Percentiles rank a stretch among this genome's conserved stretches.
Evolutionary conservation across 805 yeast species (phyloP).

Genomic region (Sugiyamaella chiloensis): DNA sequence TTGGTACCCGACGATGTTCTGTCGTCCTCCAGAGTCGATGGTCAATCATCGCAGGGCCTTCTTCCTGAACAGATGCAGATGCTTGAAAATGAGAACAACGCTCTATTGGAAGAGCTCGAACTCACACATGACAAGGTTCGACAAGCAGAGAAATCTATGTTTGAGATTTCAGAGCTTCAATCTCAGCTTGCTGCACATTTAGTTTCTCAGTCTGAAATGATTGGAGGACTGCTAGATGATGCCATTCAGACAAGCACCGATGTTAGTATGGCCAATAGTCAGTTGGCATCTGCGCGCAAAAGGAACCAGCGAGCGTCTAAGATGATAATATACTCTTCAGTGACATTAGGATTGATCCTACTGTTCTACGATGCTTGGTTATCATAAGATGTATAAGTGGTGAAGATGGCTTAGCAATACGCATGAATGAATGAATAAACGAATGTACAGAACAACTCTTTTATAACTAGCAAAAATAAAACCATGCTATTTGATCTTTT

Average conservation of each 20-base stretch:
- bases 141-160: conserved; percentile 38
- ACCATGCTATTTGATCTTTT: too few species aligned
- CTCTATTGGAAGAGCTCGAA: conserved; percentile 36
- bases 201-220: conserved; percentile 66
- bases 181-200: conserved; percentile 71
- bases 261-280: conserved; percentile 66
- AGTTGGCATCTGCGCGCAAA: conserved; percentile 63
- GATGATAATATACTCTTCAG: conserved; percentile 52
- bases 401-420: too few species aligned
- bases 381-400: conserved; percentile 15
- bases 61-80: conserved; percentile 27
- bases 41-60: conserved; percentile 5
- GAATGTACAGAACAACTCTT: too few species aligned
- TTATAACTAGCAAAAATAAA: too few species aligned
- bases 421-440: too few species aligned
- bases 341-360: conserved; percentile 54
- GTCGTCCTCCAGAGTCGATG: background rate
- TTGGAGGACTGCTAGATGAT: conserved; percentile 58
- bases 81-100: conserved; percentile 36
- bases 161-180: conserved; percentile 71
- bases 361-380: conserved; percentile 39
- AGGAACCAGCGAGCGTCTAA: conserved; percentile 61
- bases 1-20: background rate
- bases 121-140: conserved; percentile 36
- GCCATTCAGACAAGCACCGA: conserved; percentile 66